Base-by-base conservation (phyloP, 768 basidiomycete species). In the Boletus reticulatus region DNA sequence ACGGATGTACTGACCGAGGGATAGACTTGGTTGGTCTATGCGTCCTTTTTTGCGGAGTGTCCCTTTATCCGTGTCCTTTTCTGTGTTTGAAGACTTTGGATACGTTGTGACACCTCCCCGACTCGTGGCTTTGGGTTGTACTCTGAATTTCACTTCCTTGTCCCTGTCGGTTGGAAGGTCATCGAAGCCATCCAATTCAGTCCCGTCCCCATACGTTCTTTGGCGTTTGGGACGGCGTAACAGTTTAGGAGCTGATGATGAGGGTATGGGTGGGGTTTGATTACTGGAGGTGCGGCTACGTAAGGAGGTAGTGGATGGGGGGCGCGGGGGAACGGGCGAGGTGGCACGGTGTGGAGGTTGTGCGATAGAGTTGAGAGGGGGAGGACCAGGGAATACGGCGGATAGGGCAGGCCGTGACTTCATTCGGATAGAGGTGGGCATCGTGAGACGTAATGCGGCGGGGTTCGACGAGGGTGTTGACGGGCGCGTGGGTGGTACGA, bases 101-200 rank as follows among this genome's bases (percentile, higher is more conserved):
- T 78, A 83, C 22, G 74, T 75, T 0, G 79, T 76, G 29, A 82
- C 81, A 52, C 87, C 74, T 22, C 60, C 65, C 9, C 89, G 85
- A 65, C 48, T 84, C 82, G 36, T 82, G 77, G 67, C 80, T 69
- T 85, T 91, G 24, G 91, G 88, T 58, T 88, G 84, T 11, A 93
- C 85, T 52, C 84, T 84, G 68, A 80, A 94, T 41, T 76, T 81
- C 50, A 82, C 80, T 71, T 92, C 89, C 64, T 89, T 87, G 48
- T 94, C 92, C 45, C 89, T 79, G 65, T 94, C 89, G 11, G 92
- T 90, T 8, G 85, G 86, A 41, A 96, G 80, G 69, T 97, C 94
- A 27, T 95, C 94, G 55, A 97, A 81, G 4, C 72, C 84, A 64
- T 97, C 94, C 50, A 97, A 75, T 69, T 96, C 94, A 11, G 92